A percentile compares a stretch with the other conserved stretches of the same genome.
These are phyloP conservation scores for Trichoderma guizhouense DNA, from an alignment of 2,329 filamentous ascomycete species.

Conservation along the genomic window DNA sequence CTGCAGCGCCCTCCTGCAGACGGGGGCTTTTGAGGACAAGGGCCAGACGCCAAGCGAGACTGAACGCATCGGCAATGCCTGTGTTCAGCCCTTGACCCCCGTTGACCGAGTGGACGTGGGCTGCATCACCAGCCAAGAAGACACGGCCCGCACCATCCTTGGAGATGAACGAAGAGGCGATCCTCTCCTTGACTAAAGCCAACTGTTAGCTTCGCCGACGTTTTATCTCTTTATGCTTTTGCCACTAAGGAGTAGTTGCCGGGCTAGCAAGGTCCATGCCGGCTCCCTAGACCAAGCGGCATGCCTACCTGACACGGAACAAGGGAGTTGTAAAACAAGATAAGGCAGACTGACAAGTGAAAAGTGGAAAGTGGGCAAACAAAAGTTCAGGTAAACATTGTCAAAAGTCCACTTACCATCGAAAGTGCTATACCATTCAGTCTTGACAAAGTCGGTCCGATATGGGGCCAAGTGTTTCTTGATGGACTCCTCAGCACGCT, in stretches of 20 bases:
- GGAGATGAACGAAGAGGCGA: slow-evolving; percentile 39
- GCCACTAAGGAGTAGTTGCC: neutral
- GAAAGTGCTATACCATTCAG: slow-evolving; percentile 51
- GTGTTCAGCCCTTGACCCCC: slow-evolving; percentile 59
- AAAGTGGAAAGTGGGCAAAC: neutral
- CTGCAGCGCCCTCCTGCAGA: slow-evolving; percentile 23
- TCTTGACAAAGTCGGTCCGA: slow-evolving; percentile 39
- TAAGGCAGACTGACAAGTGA: neutral
- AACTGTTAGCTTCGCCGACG: neutral
- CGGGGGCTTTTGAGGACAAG: slow-evolving; percentile 26
- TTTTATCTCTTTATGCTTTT: neutral
- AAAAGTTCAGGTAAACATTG: neutral
- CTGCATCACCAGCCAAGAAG: slow-evolving; percentile 54
- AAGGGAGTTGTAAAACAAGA: neutral
- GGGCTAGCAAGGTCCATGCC: neutral
- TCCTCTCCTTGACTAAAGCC: slow-evolving; percentile 39
- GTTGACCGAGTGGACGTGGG: slow-evolving; percentile 54
- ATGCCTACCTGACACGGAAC: neutral
- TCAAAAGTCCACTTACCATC: slow-evolving; percentile 34
- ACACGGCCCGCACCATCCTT: slow-evolving; percentile 41
- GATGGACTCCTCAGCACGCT: slow-evolving; percentile 41
- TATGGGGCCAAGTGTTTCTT: slow-evolving; percentile 43
- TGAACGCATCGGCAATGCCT: slow-evolving; percentile 54
- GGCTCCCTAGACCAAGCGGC: neutral
- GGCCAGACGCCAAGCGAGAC: slow-evolving; percentile 51